Evolutionary conservation across 2,329 filamentous ascomycete genomes (phyloP).

Genomic region (Proliferodiscus dingleyae): DNA sequence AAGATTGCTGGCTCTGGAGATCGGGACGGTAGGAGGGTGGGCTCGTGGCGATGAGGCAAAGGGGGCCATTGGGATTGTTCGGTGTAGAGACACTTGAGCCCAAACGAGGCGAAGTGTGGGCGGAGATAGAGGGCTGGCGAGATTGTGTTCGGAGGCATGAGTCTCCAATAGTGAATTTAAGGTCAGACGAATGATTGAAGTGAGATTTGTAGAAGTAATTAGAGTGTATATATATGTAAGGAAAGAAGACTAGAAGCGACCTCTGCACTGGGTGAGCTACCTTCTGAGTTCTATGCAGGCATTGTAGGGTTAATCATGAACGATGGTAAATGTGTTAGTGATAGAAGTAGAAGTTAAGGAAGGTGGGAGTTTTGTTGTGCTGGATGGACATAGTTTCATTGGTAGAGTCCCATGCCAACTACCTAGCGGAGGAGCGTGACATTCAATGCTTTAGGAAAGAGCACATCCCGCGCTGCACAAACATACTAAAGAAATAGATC

Average conservation of each 20-base stretch:
- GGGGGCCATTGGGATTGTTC: neutral
- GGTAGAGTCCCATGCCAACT: conserved; percentile 1
- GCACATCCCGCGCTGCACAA: conserved; percentile 8
- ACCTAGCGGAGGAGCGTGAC: neutral
- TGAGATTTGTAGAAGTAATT: too few species aligned
- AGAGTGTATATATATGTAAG: too few species aligned
- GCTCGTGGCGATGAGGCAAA: neutral
- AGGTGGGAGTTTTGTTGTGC: too few species aligned
- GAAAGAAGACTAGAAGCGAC: too few species aligned
- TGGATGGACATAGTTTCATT: too few species aligned
- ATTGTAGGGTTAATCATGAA: neutral
- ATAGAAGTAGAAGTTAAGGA: neutral
- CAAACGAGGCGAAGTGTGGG: conserved; percentile 1
- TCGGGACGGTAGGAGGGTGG: neutral
- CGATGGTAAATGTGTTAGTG: neutral
- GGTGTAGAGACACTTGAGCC: neutral
- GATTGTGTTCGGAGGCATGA: conserved; percentile 6
- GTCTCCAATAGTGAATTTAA: neutral
- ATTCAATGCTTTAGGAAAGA: conserved; percentile 8
- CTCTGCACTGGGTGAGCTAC: too few species aligned
- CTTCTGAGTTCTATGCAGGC: too few species aligned
- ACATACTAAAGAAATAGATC: conserved; percentile 3
- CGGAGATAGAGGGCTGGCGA: conserved; percentile 3
- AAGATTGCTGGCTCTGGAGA: conserved; percentile 12
- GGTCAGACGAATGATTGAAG: too few species aligned